phyloP scores from a whole-genome alignment of 2,329 filamentous ascomycete genomes.

The Coleophoma cylindrospora region DNA sequence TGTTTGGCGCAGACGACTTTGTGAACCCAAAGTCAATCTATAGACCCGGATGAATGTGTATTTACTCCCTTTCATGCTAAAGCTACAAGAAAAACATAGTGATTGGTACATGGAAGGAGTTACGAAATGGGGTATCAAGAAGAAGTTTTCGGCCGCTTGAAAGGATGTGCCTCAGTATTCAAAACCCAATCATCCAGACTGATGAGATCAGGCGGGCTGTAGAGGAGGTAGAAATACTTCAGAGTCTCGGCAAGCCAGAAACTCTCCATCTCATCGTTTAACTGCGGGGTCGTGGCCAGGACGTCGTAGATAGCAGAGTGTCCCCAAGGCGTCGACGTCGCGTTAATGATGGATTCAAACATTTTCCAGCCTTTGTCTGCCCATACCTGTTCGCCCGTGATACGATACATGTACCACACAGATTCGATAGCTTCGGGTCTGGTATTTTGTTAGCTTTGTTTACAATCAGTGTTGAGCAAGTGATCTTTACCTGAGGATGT shows the following conservation, averaged over 20 bases:
- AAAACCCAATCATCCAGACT: slow-evolving; percentile 64
- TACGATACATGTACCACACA: slow-evolving; percentile 86
- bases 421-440: slow-evolving; percentile 85
- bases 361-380: slow-evolving; percentile 83
- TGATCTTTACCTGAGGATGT: slow-evolving; percentile 54
- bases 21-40: no score
- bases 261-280: slow-evolving; percentile 70
- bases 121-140: no score
- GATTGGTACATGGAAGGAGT: no score
- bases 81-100: no score
- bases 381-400: slow-evolving; percentile 71
- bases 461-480: slow-evolving; percentile 21
- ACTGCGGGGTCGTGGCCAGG: slow-evolving; percentile 28
- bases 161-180: slow-evolving; percentile 35
- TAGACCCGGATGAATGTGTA: no score
- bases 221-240: slow-evolving; percentile 88
- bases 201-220: slow-evolving; percentile 57
- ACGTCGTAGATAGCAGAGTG: slow-evolving; percentile 69
- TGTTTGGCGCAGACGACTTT: no score
- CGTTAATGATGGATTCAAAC: slow-evolving; percentile 66
- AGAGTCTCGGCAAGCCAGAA: slow-evolving; percentile 90
- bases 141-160: slow-evolving; percentile 16
- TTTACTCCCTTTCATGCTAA: no score
- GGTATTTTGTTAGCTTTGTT: slow-evolving; percentile 14
- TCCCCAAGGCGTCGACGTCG: slow-evolving; percentile 61